Conservation (phyloP, 2,329 filamentous ascomycete species). For the Cadophora malorum region DNA sequence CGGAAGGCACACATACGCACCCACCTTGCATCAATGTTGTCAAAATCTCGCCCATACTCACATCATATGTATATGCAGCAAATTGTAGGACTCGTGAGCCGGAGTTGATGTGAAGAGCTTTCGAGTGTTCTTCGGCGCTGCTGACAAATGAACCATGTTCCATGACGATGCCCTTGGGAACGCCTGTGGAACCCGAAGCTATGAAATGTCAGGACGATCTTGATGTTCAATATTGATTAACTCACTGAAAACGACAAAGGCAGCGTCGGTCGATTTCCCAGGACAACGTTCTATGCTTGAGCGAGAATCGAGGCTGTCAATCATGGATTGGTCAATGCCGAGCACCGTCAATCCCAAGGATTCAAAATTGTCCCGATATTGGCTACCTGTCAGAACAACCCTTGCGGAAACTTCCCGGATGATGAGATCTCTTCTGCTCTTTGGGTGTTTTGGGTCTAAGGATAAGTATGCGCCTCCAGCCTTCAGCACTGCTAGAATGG, state of each 20-base stretch:
- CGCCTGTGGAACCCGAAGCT: conserved; percentile 43
- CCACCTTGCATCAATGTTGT: conserved; percentile 35
- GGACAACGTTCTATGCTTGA: background rate
- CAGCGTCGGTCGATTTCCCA: conserved; percentile 8
- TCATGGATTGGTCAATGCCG: background rate
- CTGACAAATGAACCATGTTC: conserved; percentile 31
- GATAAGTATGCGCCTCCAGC: conserved; percentile 43
- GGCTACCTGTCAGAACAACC: background rate
- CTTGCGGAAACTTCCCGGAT: background rate
- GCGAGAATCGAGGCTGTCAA: background rate
- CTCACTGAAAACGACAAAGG: conserved; percentile 18
- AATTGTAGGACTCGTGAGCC: conserved; percentile 33
- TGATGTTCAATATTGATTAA: conserved; percentile 2
- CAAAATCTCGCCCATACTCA: conserved; percentile 34
- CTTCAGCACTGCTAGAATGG: conserved; percentile 41
- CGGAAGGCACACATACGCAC: conserved; percentile 37
- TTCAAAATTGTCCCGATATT: conserved; percentile 7
- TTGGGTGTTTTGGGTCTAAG: conserved; percentile 34
- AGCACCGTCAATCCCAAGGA: conserved; percentile 1
- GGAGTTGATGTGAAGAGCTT: background rate
- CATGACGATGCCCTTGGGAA: conserved; percentile 34
- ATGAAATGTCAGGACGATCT: conserved; percentile 25
- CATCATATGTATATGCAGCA: conserved; percentile 36
- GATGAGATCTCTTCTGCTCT: conserved; percentile 6
- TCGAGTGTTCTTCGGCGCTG: conserved; percentile 21